Conservation (phyloP, 768 basidiomycete genomes). For the Ephemerocybe angulata region DNA sequence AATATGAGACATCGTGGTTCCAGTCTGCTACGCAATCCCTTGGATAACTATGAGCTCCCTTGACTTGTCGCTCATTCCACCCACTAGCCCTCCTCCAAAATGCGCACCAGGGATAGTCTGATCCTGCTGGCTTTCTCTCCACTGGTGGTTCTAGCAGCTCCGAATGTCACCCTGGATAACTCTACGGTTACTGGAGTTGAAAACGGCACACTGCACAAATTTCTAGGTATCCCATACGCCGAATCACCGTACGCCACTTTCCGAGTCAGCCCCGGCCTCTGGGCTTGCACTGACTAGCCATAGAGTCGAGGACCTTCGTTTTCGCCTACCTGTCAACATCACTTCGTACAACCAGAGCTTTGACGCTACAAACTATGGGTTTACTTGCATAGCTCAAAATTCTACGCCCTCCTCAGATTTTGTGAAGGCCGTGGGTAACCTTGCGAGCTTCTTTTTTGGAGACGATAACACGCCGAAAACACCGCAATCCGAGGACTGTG, state of each 20-base stretch:
- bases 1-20: too few relatives aligned
- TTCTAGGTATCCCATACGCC: constrained; percentile 16
- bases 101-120: background rate
- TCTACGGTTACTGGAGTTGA: background rate
- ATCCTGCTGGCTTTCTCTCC: background rate
- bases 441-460: constrained; percentile 6
- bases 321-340: constrained; percentile 10
- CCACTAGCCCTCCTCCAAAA: background rate
- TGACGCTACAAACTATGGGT: constrained; percentile 10
- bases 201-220: constrained; percentile 7
- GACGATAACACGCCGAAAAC: constrained; percentile 5
- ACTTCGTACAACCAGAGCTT: constrained; percentile 11
- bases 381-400: constrained; percentile 14
- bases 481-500: constrained; percentile 25
- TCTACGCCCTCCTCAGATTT: background rate
- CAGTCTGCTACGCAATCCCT: too few relatives aligned
- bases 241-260: constrained; percentile 9
- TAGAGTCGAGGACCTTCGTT: constrained; percentile 12
- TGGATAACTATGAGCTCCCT: background rate
- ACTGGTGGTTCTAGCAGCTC: background rate
- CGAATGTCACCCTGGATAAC: constrained; percentile 1
- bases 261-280: background rate
- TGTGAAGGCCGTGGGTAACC: background rate
- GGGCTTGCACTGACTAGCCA: background rate
- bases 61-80: background rate